A percentile compares a stretch with the other conserved stretches of the same genome.
Evolutionary conservation across 176 grass and related monocot species (phyloP).

Genomic region (Tuctoria greenei): DNA sequence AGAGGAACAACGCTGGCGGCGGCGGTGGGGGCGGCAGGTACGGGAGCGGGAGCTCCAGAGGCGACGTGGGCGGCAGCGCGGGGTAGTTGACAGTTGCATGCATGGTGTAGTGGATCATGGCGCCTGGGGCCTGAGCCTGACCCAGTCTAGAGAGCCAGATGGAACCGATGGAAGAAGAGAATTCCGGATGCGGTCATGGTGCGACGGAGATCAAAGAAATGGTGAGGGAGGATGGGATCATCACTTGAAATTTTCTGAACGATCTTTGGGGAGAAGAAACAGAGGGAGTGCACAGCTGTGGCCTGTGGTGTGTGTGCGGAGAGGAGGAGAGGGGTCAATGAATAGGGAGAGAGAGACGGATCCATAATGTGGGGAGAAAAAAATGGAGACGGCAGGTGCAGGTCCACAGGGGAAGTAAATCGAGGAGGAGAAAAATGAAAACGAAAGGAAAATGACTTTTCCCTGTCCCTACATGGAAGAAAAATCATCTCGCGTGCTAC

Average conservation of each 20-base stretch:
- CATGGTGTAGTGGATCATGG: constrained; percentile 42
- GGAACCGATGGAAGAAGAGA: not conserved
- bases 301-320: too few relatives aligned
- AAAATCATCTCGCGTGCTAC: not conserved
- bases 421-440: not conserved
- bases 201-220: not conserved
- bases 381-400: constrained; percentile 9
- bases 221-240: constrained; percentile 18
- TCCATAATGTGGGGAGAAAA: constrained; percentile 37
- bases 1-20: constrained; percentile 1
- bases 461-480: not conserved
- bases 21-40: constrained; percentile 45
- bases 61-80: constrained; percentile 28
- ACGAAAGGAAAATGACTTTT: not conserved
- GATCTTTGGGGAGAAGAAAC: constrained; percentile 26
- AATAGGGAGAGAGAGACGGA: constrained; percentile 27
- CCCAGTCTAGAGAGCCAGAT: constrained; percentile 24
- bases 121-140: not conserved
- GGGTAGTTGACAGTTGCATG: constrained; percentile 33
- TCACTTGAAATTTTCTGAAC: not conserved
- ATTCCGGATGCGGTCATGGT: constrained; percentile 10
- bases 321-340: constrained; percentile 17
- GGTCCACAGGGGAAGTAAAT: not conserved
- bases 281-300: constrained; percentile 23
- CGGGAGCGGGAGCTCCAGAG: constrained; percentile 40